Percentiles rank a stretch among this genome's conserved stretches.
These are phyloP conservation scores for Aspergillus alliaceus DNA, from an alignment of 2,329 filamentous ascomycete species.

Conservation along the genomic window DNA sequence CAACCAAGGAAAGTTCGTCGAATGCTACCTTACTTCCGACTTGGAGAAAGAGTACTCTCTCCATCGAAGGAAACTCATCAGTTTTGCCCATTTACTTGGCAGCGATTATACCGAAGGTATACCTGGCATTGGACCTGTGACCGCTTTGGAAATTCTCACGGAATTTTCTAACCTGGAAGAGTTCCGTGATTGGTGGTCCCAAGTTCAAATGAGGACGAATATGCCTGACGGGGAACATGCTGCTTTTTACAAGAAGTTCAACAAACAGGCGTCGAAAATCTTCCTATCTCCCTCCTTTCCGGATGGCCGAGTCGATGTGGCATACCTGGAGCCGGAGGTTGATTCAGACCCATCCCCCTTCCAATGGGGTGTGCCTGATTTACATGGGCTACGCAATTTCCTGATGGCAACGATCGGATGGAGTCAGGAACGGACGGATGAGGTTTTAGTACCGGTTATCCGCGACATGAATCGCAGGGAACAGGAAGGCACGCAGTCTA, in stretches of 20 bases:
- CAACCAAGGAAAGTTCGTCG: slow-evolving; percentile 95
- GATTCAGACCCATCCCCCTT: slow-evolving; percentile 76
- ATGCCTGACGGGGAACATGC: slow-evolving; percentile 56
- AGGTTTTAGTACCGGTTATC: slow-evolving; percentile 93
- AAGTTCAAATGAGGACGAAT: slow-evolving; percentile 71
- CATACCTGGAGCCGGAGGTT: slow-evolving; percentile 84
- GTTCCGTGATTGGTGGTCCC: slow-evolving; percentile 86
- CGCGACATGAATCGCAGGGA: slow-evolving; percentile 89
- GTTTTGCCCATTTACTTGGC: slow-evolving; percentile 85
- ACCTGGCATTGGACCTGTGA: slow-evolving; percentile 87
- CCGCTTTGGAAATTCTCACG: slow-evolving; percentile 87
- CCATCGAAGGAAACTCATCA: slow-evolving; percentile 81
- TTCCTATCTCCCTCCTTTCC: slow-evolving; percentile 84
- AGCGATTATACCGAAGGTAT: slow-evolving; percentile 95
- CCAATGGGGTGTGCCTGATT: slow-evolving; percentile 93
- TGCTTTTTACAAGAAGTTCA: slow-evolving; percentile 81
- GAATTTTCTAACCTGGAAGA: slow-evolving; percentile 75
- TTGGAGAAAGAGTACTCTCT: slow-evolving; percentile 87
- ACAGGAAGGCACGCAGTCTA: slow-evolving; percentile 87
- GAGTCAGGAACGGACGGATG: slow-evolving; percentile 87
- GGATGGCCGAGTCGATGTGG: slow-evolving; percentile 71
- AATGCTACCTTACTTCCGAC: slow-evolving; percentile 85
- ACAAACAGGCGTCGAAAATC: slow-evolving; percentile 77
- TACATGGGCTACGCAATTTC: slow-evolving; percentile 79
- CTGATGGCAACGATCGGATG: slow-evolving; percentile 92